Base-by-base conservation (phyloP, 1,139 yeast genomes). In the Torulaspora globosa region DNA sequence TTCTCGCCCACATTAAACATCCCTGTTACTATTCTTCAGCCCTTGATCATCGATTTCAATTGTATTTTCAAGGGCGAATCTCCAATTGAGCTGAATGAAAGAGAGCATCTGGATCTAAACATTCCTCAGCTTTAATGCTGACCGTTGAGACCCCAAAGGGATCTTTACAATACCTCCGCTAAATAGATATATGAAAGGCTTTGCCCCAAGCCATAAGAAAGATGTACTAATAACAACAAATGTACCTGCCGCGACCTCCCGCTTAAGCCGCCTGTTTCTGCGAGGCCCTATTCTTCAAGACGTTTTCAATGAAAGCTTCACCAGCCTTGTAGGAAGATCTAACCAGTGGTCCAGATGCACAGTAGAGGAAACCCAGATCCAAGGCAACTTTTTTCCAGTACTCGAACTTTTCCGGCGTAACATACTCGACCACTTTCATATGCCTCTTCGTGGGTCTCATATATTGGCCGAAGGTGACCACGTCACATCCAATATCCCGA, bases 391-490 rank as follows among this genome's bases (percentile, higher is more conserved):
- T 81, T 64, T 83, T 87, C 98, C 98, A 94, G 66, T 84, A 75
- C 51, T 89, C 96, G 65, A 94, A 94, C 65, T 87, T 89, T 56
- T 86, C 97, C 0, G 98, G 98, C n/a, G 81, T 83, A 18, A 92
- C 79, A 60, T 94, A 94, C 55, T 92, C 97, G 16, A 88, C 97
- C 34, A 94, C 99, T 71, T 90, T 90, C 95, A 94, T 88, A 66
- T 94, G 99, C 62, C 97, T 81, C 70, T 87, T 92, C 1, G 99
- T 94, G 36, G 99, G 99, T 63, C 97, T 79, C 99, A 94, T 94
- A 68, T 94, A 94, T 70, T 94, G 99, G 34, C 99, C 99, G 69
- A 94, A 92, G 0, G 99, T 94, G 19, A 94, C 96, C 44, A 94
- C 96, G 61, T 94, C 98, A 65, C 96, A 94, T 7, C 76, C 72